These are phyloP conservation scores for Linnemannia hyalina DNA, from an alignment of 192 early-diverging fungal genomes.

Conservation along the genomic window DNA sequence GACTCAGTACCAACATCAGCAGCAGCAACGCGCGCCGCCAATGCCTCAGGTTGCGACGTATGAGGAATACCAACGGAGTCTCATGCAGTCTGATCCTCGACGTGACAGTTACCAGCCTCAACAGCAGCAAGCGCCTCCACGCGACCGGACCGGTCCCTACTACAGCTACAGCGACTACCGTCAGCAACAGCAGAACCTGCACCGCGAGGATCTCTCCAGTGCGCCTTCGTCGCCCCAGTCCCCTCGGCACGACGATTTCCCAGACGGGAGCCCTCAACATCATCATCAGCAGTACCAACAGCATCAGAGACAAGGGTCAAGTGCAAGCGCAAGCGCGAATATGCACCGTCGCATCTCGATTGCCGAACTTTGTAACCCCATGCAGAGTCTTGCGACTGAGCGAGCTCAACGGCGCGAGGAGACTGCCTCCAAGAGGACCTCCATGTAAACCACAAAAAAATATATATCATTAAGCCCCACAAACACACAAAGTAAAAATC, in stretches of 20 bases:
- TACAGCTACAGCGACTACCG: slow-evolving; percentile 15
- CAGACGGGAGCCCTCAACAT: slow-evolving; percentile 16
- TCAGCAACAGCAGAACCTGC: slow-evolving; percentile 8
- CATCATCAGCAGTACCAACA: background rate
- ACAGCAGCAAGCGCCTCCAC: background rate
- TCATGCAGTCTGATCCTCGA: background rate
- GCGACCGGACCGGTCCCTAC: background rate
- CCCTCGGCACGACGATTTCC: slow-evolving; percentile 8
- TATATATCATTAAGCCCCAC: background rate
- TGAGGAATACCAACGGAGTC: slow-evolving; percentile 40
- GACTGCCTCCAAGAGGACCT: background rate
- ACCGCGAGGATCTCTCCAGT: slow-evolving; percentile 40
- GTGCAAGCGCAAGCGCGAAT: background rate
- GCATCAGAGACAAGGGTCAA: background rate
- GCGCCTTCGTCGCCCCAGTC: slow-evolving; percentile 32
- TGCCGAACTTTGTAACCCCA: slow-evolving; percentile 51
- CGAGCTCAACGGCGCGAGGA: slow-evolving; percentile 3
- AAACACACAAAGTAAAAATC: background rate
- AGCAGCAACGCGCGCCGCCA: background rate
- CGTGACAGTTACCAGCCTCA: slow-evolving; percentile 11
- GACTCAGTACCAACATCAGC: slow-evolving; percentile 1
- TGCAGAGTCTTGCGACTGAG: slow-evolving; percentile 51
- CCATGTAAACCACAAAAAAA: background rate
- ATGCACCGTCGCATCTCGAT: slow-evolving; percentile 56
- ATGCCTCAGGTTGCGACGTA: slow-evolving; percentile 23